Evolutionary conservation across 2,329 filamentous ascomycete genomes (phyloP).

Genomic region (Macroventuria anomochaeta): DNA sequence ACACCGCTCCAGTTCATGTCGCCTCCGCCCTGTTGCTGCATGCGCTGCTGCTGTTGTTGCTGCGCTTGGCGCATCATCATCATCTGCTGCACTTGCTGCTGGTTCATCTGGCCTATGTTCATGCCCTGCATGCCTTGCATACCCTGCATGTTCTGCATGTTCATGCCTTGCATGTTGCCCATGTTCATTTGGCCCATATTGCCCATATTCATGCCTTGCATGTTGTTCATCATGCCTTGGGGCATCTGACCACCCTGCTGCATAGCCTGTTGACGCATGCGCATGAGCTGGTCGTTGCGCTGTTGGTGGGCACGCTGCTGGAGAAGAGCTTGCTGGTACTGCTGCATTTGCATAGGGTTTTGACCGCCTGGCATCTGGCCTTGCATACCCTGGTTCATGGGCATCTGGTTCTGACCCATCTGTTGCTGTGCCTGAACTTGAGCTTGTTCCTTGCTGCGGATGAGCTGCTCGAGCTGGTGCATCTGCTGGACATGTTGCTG

Average conservation of each 20-base stretch:
- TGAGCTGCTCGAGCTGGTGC: constrained; percentile 39
- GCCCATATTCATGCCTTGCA: constrained; percentile 41
- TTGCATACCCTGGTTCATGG: constrained; percentile 33
- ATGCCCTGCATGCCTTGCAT: constrained; percentile 32
- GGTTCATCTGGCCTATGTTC: constrained; percentile 37
- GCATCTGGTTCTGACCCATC: constrained; percentile 28
- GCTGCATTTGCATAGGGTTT: constrained; percentile 42
- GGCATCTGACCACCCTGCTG: constrained; percentile 39
- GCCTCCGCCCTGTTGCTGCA: constrained; percentile 32
- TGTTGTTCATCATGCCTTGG: constrained; percentile 43
- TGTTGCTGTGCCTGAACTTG: constrained; percentile 24
- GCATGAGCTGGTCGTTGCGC: constrained; percentile 44
- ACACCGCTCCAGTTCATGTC: constrained; percentile 39
- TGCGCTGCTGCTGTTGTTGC: constrained; percentile 29
- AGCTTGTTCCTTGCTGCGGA: constrained; percentile 29
- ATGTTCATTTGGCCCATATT: constrained; percentile 31
- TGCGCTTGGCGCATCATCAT: constrained; percentile 44
- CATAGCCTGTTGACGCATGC: constrained; percentile 43
- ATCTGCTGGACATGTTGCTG: constrained; percentile 35
- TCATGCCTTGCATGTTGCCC: constrained; percentile 21
- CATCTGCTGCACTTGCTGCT: constrained; percentile 45
- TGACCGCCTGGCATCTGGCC: constrained; percentile 31
- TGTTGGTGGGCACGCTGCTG: constrained; percentile 43
- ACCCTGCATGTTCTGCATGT: constrained; percentile 27
- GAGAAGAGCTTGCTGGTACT: constrained; percentile 44